Evolutionary conservation across 768 basidiomycete species (phyloP), one percentile per base, ranked within the genome.

Genomic region (Sutorius australiensis): DNA sequence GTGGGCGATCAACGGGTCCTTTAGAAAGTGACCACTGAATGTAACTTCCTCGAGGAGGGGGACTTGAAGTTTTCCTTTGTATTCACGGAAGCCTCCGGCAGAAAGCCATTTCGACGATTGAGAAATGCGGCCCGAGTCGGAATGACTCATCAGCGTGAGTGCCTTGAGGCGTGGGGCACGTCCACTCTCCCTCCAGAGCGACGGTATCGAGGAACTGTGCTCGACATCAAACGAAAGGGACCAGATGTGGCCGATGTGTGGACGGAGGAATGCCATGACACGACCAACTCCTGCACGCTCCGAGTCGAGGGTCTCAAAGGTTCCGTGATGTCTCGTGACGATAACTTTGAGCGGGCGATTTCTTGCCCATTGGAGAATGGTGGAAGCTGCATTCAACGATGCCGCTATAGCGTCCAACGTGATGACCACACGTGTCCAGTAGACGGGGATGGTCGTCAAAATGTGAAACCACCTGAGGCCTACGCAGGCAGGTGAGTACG

Each of bases 371-470:
- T 17, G 19, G 28, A 57, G 50, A 6, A 28, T 32, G 8, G 42
- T 48, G 3, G 37, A 46, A 3, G 41, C 46, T 7, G 37, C 46
- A 4, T 31, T 5, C 1, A 51, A 19, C 4, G 56, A 57, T 2
- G 46, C 2, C 1, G 27, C 1, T 13, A 51, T 32, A 14, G 27
- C 14, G 32, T 57, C 55, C 19, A 57, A 5, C 3, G 37, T n/a
- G 36, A 57, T 48, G 41, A 57, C 37, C 24, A 48, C 24, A 28
- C 49, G 46, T 17, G 55, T 58, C 57, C 55, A 57, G 33, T 51
- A 58, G 8, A 52, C 5, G 14, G 49, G 46, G 13, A 38, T 28
- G 12, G 27, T 16, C n/a, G 6, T 48, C 24, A 57, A 7, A 13
- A 57, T 57, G 28, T 14, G 46, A 27, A 39, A 52, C 57, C 49